phyloP scores from a whole-genome alignment of 441 rosid genomes.

The Biscutella auriculata region DNA sequence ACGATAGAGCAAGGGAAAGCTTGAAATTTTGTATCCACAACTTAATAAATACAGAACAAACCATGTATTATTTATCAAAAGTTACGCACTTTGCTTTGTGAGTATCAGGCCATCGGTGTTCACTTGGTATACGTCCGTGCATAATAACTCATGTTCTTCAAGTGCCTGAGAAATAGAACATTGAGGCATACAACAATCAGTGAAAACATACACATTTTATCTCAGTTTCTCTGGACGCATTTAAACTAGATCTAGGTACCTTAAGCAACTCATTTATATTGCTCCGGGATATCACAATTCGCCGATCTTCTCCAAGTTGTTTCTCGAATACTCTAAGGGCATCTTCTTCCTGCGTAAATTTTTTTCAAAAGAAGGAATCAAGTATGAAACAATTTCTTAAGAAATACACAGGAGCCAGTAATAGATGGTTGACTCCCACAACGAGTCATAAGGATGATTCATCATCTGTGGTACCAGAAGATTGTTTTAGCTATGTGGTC shows the following conservation, averaged over 20 bases:
- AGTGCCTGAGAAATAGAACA: slow-evolving; percentile 49
- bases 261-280: slow-evolving; percentile 69
- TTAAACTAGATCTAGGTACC: slow-evolving; percentile 33
- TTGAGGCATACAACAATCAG: not conserved
- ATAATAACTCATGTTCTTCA: slow-evolving; percentile 72
- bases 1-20: not conserved
- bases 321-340: slow-evolving; percentile 57
- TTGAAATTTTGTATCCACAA: not conserved
- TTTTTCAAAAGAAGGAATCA: not conserved
- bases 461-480: not conserved
- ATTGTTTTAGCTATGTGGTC: not conserved
- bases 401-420: not conserved
- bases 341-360: slow-evolving; percentile 62
- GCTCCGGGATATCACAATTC: slow-evolving; percentile 71
- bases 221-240: slow-evolving; percentile 1
- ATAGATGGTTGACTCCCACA: not conserved
- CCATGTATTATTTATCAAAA: slow-evolving; percentile 1
- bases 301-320: slow-evolving; percentile 87
- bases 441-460: not conserved
- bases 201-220: not conserved
- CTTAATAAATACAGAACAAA: slow-evolving; percentile 5
- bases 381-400: not conserved
- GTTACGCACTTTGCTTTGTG: slow-evolving; percentile 65
- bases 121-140: slow-evolving; percentile 59
- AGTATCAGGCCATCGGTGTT: slow-evolving; percentile 73